These are phyloP conservation scores for Panus rudis DNA, from an alignment of 768 basidiomycete species.

Conservation along the genomic window DNA sequence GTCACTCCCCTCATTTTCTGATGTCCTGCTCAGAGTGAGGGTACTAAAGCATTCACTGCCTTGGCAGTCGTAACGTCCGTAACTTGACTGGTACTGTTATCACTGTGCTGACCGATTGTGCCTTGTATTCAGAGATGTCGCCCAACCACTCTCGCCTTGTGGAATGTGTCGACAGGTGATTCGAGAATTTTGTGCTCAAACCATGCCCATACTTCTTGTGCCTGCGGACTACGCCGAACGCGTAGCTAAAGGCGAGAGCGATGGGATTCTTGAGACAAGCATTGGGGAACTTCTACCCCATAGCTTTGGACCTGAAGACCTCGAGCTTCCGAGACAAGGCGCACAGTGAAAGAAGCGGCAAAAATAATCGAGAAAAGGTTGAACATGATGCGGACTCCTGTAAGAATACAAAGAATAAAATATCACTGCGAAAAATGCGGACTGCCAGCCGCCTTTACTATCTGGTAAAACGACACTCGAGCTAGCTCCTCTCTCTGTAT, in stretches of 20 bases:
- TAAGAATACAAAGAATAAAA: too few relatives aligned
- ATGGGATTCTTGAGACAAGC: conserved; percentile 55
- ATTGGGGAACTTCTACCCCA: conserved; percentile 71
- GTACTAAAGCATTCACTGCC: conserved; percentile 58
- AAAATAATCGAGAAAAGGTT: too few relatives aligned
- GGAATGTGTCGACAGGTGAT: conserved; percentile 91
- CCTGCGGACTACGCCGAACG: conserved; percentile 53
- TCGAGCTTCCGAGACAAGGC: conserved; percentile 46
- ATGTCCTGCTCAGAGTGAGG: conserved; percentile 60
- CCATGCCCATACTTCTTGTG: conserved; percentile 68
- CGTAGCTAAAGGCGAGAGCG: conserved; percentile 31
- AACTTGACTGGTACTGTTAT: conserved; percentile 1
- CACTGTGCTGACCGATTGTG: neutral
- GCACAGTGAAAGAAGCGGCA: too few relatives aligned
- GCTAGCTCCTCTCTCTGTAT: too few relatives aligned
- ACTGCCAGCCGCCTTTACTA: too few relatives aligned
- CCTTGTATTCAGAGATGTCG: conserved; percentile 50
- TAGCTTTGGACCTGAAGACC: conserved; percentile 85
- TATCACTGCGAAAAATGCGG: too few relatives aligned
- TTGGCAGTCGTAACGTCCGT: conserved; percentile 78
- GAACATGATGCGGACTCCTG: too few relatives aligned
- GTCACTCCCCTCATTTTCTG: neutral
- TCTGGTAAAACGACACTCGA: too few relatives aligned
- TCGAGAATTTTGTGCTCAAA: conserved; percentile 73
- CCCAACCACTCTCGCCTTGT: conserved; percentile 70